A percentile compares a stretch with the other conserved stretches of the same genome.
Conservation (phyloP, 2,329 filamentous ascomycete genomes). For the Fusarium sp. region DNA sequence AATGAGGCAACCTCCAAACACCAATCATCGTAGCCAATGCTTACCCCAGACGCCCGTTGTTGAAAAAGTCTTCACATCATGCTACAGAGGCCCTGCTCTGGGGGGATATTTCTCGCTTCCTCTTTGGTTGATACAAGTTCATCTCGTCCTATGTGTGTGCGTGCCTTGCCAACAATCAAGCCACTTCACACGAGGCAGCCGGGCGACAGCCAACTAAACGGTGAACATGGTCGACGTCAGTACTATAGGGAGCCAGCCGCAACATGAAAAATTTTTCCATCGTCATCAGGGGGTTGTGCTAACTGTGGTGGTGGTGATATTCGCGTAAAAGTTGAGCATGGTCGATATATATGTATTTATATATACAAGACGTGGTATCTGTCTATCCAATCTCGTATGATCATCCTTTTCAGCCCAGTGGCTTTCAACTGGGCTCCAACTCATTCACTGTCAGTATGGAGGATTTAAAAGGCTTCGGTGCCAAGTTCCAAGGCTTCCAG, state of each 20-base stretch:
- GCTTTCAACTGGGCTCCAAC: background rate
- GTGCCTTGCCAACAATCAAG: slow-evolving; percentile 29
- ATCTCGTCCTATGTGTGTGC: slow-evolving; percentile 16
- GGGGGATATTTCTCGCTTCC: background rate
- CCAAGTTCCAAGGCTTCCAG: slow-evolving; percentile 40
- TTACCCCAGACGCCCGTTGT: slow-evolving; percentile 35
- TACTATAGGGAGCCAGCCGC: slow-evolving; percentile 31
- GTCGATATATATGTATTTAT: too few relatives aligned
- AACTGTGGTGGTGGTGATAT: background rate
- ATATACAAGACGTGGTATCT: slow-evolving; percentile 12
- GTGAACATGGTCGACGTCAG: slow-evolving; percentile 16
- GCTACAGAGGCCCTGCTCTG: slow-evolving; percentile 5
- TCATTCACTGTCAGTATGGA: slow-evolving; percentile 23
- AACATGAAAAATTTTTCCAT: slow-evolving; percentile 35
- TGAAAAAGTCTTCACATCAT: slow-evolving; percentile 34
- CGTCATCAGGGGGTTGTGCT: background rate
- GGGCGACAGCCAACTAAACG: slow-evolving; percentile 5
- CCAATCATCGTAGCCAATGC: slow-evolving; percentile 29
- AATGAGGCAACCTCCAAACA: slow-evolving; percentile 17
- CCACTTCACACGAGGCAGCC: slow-evolving; percentile 28
- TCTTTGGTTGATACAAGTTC: slow-evolving; percentile 8
- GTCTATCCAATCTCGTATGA: background rate
- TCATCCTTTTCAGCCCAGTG: background rate
- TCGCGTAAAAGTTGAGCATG: slow-evolving; percentile 2
- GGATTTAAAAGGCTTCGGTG: slow-evolving; percentile 37